These are phyloP conservation scores for Salix udensis DNA, from an alignment of 345 rosid species.

Conservation along the genomic window DNA sequence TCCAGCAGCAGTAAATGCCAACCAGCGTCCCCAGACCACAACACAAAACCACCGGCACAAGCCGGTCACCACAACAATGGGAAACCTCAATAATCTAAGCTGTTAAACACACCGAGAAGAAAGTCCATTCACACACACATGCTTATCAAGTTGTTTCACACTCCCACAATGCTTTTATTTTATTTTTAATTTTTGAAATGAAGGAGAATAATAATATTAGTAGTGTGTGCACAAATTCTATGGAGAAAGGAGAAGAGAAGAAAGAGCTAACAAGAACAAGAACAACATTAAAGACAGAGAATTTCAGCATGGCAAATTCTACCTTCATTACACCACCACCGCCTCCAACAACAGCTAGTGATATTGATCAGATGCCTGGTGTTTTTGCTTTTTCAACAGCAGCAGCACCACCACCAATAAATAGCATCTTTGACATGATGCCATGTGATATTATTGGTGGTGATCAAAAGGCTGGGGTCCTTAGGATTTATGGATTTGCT, in stretches of 20 bases:
- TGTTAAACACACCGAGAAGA: conserved; percentile 52
- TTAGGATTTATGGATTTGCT: conserved; percentile 58
- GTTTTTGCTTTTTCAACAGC: conserved; percentile 9
- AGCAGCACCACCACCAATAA: not conserved
- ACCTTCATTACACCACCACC: conserved; percentile 10
- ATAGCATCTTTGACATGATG: conserved; percentile 57
- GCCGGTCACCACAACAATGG: conserved; percentile 53
- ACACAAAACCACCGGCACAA: conserved; percentile 44
- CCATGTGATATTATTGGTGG: conserved; percentile 32
- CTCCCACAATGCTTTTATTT: not conserved
- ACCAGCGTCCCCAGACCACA: conserved; percentile 40
- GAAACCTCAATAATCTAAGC: conserved; percentile 56
- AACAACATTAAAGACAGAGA: conserved; percentile 1
- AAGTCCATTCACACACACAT: conserved; percentile 41
- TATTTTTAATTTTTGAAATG: conserved; percentile 1
- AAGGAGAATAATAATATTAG: not conserved
- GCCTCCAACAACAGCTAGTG: not conserved
- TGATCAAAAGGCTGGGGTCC: conserved; percentile 13
- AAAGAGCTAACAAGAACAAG: not conserved
- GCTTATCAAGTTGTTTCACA: not conserved
- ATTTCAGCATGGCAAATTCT: conserved; percentile 39
- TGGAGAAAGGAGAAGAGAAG: conserved; percentile 31
- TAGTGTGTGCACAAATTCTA: not conserved
- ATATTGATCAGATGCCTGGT: conserved; percentile 40
- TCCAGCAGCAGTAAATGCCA: conserved; percentile 46